Evolutionary conservation across 2,329 filamentous ascomycete genomes (phyloP).

Genomic region (Hymenoscyphus repandus): DNA sequence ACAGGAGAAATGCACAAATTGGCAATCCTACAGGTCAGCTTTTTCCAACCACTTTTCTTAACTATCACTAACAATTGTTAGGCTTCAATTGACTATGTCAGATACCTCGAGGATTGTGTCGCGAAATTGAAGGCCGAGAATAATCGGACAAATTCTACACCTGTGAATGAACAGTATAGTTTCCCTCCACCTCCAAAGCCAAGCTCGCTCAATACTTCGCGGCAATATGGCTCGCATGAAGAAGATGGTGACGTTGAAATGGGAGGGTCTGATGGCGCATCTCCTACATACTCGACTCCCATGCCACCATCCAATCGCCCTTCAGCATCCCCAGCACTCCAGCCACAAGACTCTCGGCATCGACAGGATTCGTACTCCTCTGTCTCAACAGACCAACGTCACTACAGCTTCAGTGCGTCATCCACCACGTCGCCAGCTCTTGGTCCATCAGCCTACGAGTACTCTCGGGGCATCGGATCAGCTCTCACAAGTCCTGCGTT

Average conservation of each 20-base stretch:
- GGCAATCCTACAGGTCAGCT: conserved; percentile 79
- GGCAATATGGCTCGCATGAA: conserved; percentile 41
- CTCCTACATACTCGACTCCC: conserved; percentile 39
- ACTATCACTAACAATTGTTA: conserved; percentile 33
- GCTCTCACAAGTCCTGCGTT: conserved; percentile 55
- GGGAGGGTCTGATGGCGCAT: conserved; percentile 47
- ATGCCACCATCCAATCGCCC: conserved; percentile 33
- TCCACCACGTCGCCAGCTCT: conserved; percentile 54
- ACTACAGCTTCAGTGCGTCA: conserved; percentile 44
- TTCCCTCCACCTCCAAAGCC: conserved; percentile 19
- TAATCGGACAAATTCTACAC: conserved; percentile 22
- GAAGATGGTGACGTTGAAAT: conserved; percentile 55
- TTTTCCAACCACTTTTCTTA: background rate
- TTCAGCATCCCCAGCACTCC: conserved; percentile 47
- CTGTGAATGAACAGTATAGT: conserved; percentile 16
- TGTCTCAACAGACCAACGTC: conserved; percentile 43
- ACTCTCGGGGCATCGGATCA: conserved; percentile 41
- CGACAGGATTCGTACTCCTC: conserved; percentile 50
- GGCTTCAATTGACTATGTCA: conserved; percentile 95
- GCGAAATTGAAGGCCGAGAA: conserved; percentile 63
- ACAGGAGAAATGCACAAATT: conserved; percentile 98
- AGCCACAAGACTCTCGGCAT: conserved; percentile 40
- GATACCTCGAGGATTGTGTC: conserved; percentile 88
- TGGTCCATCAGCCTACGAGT: conserved; percentile 43
- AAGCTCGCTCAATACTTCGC: conserved; percentile 21